Base-by-base conservation (phyloP, 345 rosid genomes). In the Alliaria petiolata region DNA sequence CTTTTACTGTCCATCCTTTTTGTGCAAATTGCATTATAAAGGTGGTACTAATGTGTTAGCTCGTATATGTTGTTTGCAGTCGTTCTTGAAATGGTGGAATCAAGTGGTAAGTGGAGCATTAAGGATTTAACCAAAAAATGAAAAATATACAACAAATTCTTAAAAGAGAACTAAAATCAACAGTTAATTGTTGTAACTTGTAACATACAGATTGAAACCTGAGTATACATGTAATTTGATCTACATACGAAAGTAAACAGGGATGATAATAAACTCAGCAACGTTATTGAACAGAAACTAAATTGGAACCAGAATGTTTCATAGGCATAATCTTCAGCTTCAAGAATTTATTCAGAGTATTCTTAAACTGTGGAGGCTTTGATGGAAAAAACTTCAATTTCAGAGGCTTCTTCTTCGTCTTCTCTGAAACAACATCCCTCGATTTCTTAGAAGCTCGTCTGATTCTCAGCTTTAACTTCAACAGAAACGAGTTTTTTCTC, bases 61-160 rank as follows among this genome's bases (percentile, higher is more conserved):
- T 69, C 26, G 19, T 38, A 0, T 72, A n/a, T 71, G 47, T 66
- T 64, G 36, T 65, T 88, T n/a, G 88, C 89, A 90, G 97, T 82
- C 90, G 83, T 88, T 93, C 30, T 3, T 25, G 26, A 25, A 1
- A 25, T 25, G 26, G 3, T 25, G 2, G 3, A 25, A 25, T 25
- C 2, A 25, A 25, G 28, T 25, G 28, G 28, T 25, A 4, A 25
- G 28, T 25, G 28, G 3, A 1, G n/a, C 28, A 25, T 2, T 3
- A 25, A 25, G 4, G 4, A 25, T 1, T n/a, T n/a, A n/a, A 25
- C 3, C 28, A 25, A 25, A 25, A 31, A 1, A 31, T 31, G 6
- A 30, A 4, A 30, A 30, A 30, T 30, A 30, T 6, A 4, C 4
- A 30, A 30, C 33, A 4, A 3, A 30, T 30, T 5, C n/a, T n/a